Evolutionary conservation across 2,329 filamentous ascomycete genomes (phyloP), one percentile per base, ranked within the genome.

Genomic region (Botrytis sinoallii): DNA sequence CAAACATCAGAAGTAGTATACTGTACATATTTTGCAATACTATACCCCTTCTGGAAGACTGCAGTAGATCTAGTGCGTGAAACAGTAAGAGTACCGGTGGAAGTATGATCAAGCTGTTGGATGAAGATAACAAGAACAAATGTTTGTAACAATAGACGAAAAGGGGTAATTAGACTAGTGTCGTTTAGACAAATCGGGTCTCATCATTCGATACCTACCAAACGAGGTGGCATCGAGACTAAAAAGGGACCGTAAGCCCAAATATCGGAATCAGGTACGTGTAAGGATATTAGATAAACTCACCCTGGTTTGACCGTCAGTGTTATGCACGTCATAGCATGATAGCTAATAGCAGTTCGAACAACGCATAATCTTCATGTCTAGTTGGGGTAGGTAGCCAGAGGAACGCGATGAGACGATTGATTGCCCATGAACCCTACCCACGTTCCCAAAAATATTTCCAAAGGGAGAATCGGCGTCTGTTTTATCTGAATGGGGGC

Each of bases 61-160:
- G n/a, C 29, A 67, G 61, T 55, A 48, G 44, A 29, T n/a, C 42
- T 35, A 67, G 70, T 55, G n/a, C 61, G 46, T 59, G 70, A 14
- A 48, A 68, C 38, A n/a, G 35, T 69, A 55, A 57, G 52, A 69
- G 64, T 59, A 69, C 63, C 48, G 42, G 60, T 46, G n/a, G 63
- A 48, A 48, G 52, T 72, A 42, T 72, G 52, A 72, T 68, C 64
- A 69, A 48, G 71, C 71, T 63, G 71, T 72, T 72, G 71, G 29
- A 44, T 68, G 52, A 69, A 72, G 63, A 72, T 60, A 68, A 42
- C 25, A 69, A n/a, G 46, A 29, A 68, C 16, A 35, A 65, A 29
- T 42, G 40, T 35, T 25, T 67, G 44, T 42, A 55, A 35, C 61
- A 44, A 69, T 68, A 42, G 16, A 72, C 63, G 71, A 72, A 72